Percentiles rank a stretch among this genome's conserved stretches.
Evolutionary conservation across 257 asterid species (phyloP).

Genomic region (Ehretia macrophylla): DNA sequence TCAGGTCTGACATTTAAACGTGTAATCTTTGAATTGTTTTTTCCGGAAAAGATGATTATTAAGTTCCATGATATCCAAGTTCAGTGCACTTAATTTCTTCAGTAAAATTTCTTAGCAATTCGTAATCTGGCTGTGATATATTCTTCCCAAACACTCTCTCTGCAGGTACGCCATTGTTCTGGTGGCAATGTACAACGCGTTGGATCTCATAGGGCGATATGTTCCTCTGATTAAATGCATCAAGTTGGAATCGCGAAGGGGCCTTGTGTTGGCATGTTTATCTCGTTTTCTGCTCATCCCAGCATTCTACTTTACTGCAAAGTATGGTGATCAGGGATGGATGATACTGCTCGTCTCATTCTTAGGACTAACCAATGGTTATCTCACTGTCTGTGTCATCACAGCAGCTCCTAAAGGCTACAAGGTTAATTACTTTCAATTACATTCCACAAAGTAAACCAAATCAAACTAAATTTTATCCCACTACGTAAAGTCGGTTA

Average conservation of each 20-base stretch:
- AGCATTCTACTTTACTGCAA: constrained; percentile 4
- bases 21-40: too few relatives aligned
- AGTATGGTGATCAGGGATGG: constrained; percentile 7
- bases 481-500: too few relatives aligned
- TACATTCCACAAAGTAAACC: too few relatives aligned
- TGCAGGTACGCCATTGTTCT: constrained; percentile 3
- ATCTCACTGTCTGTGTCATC: constrained; percentile 1
- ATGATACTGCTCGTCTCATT: constrained; percentile 2
- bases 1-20: too few relatives aligned
- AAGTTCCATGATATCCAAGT: too few relatives aligned
- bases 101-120: too few relatives aligned
- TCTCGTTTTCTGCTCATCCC: constrained; percentile 1
- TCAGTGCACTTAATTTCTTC: too few relatives aligned
- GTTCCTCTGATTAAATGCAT: background rate
- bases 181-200: constrained; percentile 1
- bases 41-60: too few relatives aligned
- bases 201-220: constrained; percentile 5
- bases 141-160: background rate
- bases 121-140: background rate
- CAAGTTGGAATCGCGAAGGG: constrained; percentile 3
- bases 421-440: background rate
- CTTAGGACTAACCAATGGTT: constrained; percentile 3
- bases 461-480: too few relatives aligned
- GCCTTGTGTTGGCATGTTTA: background rate
- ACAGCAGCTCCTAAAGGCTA: constrained; percentile 7